Percentiles rank a stretch among this genome's conserved stretches.
Evolutionary conservation across 768 basidiomycete genomes (phyloP).

Genomic region (Brasilioporus rufonigricans): DNA sequence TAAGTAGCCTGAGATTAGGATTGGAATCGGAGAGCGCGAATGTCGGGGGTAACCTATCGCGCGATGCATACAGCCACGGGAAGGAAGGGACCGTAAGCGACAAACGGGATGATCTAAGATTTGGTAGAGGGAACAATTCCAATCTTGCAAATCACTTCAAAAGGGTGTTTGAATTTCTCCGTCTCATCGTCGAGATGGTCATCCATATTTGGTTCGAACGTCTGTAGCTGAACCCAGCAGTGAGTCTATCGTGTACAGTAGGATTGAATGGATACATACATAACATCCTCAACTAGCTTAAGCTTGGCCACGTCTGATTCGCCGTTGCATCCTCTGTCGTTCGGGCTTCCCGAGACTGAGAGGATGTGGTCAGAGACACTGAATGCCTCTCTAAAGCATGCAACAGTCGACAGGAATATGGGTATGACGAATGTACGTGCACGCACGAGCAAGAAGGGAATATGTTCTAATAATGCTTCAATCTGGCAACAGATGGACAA

Average conservation of each 20-base stretch:
- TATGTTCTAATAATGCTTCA: constrained; percentile 78
- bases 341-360: constrained; percentile 41
- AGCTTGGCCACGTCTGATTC: constrained; percentile 35
- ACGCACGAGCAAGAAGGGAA: no score
- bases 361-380: constrained; percentile 78
- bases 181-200: constrained; percentile 96
- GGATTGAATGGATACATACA: constrained; percentile 48
- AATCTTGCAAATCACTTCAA: constrained; percentile 78
- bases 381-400: constrained; percentile 87
- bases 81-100: no score
- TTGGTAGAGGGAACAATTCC: constrained; percentile 41
- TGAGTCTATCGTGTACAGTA: constrained; percentile 6
- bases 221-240: constrained; percentile 58
- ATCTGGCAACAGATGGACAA: no score
- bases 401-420: constrained; percentile 79
- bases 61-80: no score
- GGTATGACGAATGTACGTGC: no score
- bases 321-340: constrained; percentile 1
- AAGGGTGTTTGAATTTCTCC: constrained; percentile 70
- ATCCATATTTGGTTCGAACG: constrained; percentile 98
- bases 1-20: no score
- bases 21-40: no score
- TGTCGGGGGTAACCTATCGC: no score
- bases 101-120: no score
- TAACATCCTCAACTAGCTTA: constrained; percentile 73